Percentiles rank a stretch among this genome's conserved stretches.
Evolutionary conservation across 441 rosid species (phyloP).

Genomic region (Mallotus repandus): DNA sequence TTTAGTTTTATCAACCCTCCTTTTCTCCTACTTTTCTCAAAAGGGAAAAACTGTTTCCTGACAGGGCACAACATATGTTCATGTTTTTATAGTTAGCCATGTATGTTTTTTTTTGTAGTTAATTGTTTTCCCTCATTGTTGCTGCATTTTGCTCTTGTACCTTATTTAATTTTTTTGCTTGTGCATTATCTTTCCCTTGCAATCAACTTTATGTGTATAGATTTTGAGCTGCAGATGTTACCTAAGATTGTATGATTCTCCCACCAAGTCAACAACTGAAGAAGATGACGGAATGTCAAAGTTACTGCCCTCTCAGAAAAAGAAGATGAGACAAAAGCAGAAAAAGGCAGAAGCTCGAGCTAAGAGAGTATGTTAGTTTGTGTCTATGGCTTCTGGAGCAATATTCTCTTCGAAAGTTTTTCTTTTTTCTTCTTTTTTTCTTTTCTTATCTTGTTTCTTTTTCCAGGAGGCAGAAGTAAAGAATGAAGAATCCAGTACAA

Average conservation of each 20-base stretch:
- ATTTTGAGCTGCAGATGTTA: conserved; percentile 75
- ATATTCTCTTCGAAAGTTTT: conserved; percentile 19
- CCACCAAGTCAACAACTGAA: conserved; percentile 65
- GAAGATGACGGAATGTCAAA: conserved; percentile 82
- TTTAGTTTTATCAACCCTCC: too few species aligned
- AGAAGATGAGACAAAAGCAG: conserved; percentile 89
- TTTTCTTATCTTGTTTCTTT: background rate
- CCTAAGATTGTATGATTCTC: conserved; percentile 79
- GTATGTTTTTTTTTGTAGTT: background rate
- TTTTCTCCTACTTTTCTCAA: too few species aligned
- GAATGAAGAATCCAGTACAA: conserved; percentile 75
- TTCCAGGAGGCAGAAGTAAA: conserved; percentile 92
- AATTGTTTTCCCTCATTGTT: background rate
- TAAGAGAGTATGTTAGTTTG: conserved; percentile 63
- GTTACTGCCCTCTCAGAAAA: conserved; percentile 89
- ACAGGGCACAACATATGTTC: too few species aligned
- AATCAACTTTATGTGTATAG: conserved; percentile 2
- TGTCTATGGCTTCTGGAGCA: conserved; percentile 22
- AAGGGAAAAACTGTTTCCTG: too few species aligned
- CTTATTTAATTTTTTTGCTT: background rate
- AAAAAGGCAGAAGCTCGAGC: conserved; percentile 98
- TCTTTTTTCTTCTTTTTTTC: conserved; percentile 15
- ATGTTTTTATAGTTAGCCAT: background rate
- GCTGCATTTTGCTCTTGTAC: background rate
- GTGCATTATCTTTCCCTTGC: background rate